Conservation (phyloP, 257 asterid genomes). For the Forsythia viridissima region DNA sequence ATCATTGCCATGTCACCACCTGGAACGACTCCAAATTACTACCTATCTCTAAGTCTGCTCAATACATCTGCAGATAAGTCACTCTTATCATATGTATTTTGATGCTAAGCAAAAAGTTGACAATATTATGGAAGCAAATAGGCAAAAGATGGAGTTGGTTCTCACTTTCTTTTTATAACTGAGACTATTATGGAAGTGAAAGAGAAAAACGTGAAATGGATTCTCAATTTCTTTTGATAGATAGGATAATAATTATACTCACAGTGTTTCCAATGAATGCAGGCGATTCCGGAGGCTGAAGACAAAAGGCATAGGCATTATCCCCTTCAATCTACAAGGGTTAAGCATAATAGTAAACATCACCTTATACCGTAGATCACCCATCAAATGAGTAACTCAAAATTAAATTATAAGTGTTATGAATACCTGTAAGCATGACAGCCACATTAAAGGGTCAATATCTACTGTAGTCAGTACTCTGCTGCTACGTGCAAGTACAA, state of each 20-base stretch:
- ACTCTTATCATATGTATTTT: not conserved
- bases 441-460: constrained; percentile 79
- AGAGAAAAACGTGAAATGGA: not conserved
- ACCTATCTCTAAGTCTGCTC: not conserved
- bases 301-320: constrained; percentile 83
- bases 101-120: not conserved
- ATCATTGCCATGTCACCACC: not conserved
- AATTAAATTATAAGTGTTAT: constrained; percentile 21
- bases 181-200: not conserved
- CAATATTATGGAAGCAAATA: not conserved
- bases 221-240: not conserved
- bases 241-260: constrained; percentile 32
- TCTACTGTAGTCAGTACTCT: constrained; percentile 68
- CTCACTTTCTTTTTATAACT: not conserved
- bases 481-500: constrained; percentile 98
- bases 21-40: not conserved
- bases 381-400: not conserved
- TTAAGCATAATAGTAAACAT: constrained; percentile 22
- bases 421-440: constrained; percentile 69
- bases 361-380: not conserved
- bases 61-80: not conserved
- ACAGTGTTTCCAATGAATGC: constrained; percentile 98
- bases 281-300: constrained; percentile 89
- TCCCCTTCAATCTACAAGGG: constrained; percentile 66
- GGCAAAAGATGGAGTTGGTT: not conserved